Evolutionary conservation across 192 early-diverging fungal genomes (phyloP).

Genomic region (Podila horticola): DNA sequence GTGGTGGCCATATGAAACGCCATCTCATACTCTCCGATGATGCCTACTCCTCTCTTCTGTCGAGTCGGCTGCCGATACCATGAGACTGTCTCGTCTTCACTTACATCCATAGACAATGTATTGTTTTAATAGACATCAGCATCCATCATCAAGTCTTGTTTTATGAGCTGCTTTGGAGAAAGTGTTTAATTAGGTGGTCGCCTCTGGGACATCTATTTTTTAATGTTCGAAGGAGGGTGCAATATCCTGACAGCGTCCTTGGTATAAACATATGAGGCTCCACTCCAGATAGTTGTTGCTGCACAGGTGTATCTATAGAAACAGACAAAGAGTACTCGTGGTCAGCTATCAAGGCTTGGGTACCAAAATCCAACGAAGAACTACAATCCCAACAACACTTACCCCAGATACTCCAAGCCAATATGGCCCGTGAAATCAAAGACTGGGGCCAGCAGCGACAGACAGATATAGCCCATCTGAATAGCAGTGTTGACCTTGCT

Average conservation of each 20-base stretch:
- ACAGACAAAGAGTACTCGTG: background rate
- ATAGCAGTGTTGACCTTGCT: slow-evolving; percentile 93
- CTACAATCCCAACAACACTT: slow-evolving; percentile 16
- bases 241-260: slow-evolving; percentile 80
- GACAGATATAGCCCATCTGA: slow-evolving; percentile 85
- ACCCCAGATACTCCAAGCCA: slow-evolving; percentile 73
- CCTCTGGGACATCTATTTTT: background rate
- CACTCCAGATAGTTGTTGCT: slow-evolving; percentile 84
- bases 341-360: slow-evolving; percentile 1
- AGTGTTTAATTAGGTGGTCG: too few relatives aligned
- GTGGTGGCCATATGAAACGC: slow-evolving; percentile 34
- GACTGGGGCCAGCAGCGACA: slow-evolving; percentile 77
- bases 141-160: too few relatives aligned
- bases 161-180: too few relatives aligned
- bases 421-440: slow-evolving; percentile 70
- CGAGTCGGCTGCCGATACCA: slow-evolving; percentile 9
- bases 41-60: slow-evolving; percentile 16
- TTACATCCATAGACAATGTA: background rate
- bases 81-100: background rate
- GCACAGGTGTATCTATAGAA: slow-evolving; percentile 69
- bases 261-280: slow-evolving; percentile 76
- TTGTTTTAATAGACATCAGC: too few relatives aligned
- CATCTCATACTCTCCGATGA: slow-evolving; percentile 41
- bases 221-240: slow-evolving; percentile 35
- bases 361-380: background rate